Base-by-base conservation (phyloP, 306 rosid genomes). In the Herpetospermum pedunculosum region DNA sequence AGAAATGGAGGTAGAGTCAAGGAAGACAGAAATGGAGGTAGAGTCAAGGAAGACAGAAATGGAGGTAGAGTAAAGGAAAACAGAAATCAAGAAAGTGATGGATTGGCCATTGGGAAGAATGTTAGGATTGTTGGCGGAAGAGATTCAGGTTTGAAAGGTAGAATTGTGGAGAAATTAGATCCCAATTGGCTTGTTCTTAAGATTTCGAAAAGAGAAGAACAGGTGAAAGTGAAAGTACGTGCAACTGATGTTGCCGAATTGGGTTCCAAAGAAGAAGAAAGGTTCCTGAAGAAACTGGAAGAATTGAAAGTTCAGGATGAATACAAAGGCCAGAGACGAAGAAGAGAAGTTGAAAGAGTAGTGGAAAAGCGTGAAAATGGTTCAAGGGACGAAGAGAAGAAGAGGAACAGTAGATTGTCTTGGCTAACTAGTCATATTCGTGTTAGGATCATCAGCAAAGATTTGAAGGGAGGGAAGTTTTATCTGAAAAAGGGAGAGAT, bases 361-460 rank as follows among this genome's bases (percentile, higher is more conserved):
- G 44, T 57, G 53, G 60, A n/a, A 34, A 74, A 75, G 58, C 73
- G 55, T 41, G 53, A 77, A 46, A 43, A 77, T 35, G 49, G 73
- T 30, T 6, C 23, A 37, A 83, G 73, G 48, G 34, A 50, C 73
- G 78, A 63, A 60, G 76, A 78, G 70, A 74, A 29, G 77, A 78
- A 29, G n/a, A n/a, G n/a, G 28, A 83, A 14, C 67, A 79, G 75
- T 49, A 75, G 53, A 59, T 34, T 75, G 8, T 76, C 90, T 6
- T 93, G 98, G 98, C 92, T 93, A 37, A 79, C 84, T 30, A 88
- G 93, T 83, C 92, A 87, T 35, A 93, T 91, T 75, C 84, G 98
- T 28, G 94, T 93, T 12, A 86, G 90, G 76, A 85, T 91, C 41
- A 77, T 93, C 48, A 89, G 94, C 76, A 83, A 74, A 48, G 84